Conservation (phyloP, 2,329 filamentous ascomycete species). For the Sclerotinia nivalis region DNA sequence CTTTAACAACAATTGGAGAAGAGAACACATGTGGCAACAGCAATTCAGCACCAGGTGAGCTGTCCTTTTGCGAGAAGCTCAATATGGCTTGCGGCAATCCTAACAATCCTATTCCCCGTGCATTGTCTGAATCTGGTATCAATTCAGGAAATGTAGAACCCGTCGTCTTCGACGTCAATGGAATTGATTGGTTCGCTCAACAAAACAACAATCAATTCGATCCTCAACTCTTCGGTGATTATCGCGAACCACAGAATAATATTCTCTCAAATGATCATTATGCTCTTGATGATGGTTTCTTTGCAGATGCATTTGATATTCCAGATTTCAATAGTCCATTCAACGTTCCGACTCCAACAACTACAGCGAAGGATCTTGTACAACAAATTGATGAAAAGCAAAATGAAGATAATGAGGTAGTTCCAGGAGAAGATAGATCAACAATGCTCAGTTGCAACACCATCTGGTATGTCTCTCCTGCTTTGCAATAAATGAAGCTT, state of each 20-base stretch:
- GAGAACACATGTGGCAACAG: conserved; percentile 54
- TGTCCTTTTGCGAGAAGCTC: conserved; percentile 56
- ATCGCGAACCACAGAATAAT: conserved; percentile 85
- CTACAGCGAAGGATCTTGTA: conserved; percentile 68
- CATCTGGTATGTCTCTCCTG: conserved; percentile 70
- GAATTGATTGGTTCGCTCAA: conserved; percentile 72
- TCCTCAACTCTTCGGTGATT: conserved; percentile 86
- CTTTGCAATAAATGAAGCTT: background rate
- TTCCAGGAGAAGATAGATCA: conserved; percentile 58
- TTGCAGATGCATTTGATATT: conserved; percentile 73
- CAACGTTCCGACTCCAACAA: conserved; percentile 54
- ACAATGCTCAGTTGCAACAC: conserved; percentile 82
- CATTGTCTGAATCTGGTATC: conserved; percentile 41
- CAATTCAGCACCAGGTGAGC: conserved; percentile 48
- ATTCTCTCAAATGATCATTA: conserved; percentile 66
- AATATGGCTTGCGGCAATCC: conserved; percentile 56
- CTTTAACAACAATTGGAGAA: conserved; percentile 64
- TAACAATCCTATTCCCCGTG: conserved; percentile 53
- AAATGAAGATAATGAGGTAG: conserved; percentile 66
- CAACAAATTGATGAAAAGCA: conserved; percentile 78
- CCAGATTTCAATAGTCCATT: conserved; percentile 79
- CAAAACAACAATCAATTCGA: conserved; percentile 88
- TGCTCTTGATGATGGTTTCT: conserved; percentile 43
- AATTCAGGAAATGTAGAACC: conserved; percentile 35
- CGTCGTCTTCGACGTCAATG: conserved; percentile 51